Conservation (phyloP, 2,329 filamentous ascomycete species). For the Fusarium proliferatum region DNA sequence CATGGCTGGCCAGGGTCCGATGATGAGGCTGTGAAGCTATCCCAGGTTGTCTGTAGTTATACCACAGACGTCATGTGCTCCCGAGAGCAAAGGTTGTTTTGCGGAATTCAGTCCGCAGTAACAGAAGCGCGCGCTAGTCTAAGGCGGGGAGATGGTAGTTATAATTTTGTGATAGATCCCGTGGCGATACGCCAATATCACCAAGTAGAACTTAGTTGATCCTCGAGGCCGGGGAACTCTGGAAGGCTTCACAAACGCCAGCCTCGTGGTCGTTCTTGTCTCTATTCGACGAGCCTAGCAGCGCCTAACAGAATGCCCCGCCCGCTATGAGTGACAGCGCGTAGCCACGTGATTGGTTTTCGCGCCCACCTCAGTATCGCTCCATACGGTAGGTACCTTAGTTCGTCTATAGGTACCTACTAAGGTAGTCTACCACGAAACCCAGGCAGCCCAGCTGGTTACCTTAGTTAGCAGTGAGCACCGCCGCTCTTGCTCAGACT, state of each 20-base stretch:
- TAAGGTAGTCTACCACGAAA: too few species aligned
- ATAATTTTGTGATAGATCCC: conserved; percentile 13
- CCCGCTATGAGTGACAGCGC: conserved; percentile 38
- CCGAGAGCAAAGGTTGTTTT: neutral
- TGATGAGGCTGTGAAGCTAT: conserved; percentile 24
- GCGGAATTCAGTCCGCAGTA: neutral
- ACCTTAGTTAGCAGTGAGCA: too few species aligned
- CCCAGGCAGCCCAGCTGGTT: too few species aligned
- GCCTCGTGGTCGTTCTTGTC: conserved; percentile 23
- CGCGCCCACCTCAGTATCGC: neutral
- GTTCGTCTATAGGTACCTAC: too few species aligned
- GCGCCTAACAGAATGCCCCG: neutral
- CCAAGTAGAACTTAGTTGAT: conserved; percentile 11
- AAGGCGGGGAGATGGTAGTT: neutral
- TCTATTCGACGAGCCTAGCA: conserved; percentile 1
- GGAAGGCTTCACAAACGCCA: conserved; percentile 29
- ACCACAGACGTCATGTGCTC: conserved; percentile 19
- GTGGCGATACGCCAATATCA: conserved; percentile 21
- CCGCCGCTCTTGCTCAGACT: too few species aligned
- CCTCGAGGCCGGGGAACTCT: conserved; percentile 6
- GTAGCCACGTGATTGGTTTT: conserved; percentile 41
- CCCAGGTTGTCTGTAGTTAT: conserved; percentile 4
- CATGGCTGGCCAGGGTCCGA: conserved; percentile 42
- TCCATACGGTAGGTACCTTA: too few species aligned
- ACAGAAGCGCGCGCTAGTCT: conserved; percentile 18